These are phyloP conservation scores for Dissophora globulifera DNA, from an alignment of 192 early-diverging fungal genomes.

Conservation along the genomic window DNA sequence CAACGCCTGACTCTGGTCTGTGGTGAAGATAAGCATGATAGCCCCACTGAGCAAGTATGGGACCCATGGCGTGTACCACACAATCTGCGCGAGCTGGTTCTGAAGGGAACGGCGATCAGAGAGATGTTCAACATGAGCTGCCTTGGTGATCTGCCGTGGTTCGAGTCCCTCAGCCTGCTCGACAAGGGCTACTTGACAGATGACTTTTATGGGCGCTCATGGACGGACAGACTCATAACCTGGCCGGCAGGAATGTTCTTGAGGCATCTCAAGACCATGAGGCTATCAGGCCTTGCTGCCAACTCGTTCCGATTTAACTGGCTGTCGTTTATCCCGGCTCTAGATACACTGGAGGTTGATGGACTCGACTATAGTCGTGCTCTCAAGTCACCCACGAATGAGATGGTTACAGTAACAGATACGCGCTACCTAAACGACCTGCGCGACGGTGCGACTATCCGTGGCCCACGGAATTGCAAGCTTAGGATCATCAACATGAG, in stretches of 20 bases:
- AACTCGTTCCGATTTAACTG: constrained; percentile 9
- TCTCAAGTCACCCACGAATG: neutral
- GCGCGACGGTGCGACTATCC: too few relatives aligned
- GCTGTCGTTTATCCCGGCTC: neutral
- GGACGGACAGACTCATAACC: too few relatives aligned
- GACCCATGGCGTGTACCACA: constrained; percentile 1
- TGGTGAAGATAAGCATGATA: neutral
- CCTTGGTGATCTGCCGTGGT: neutral
- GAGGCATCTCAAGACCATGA: constrained; percentile 1
- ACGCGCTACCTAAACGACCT: neutral
- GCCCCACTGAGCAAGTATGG: neutral
- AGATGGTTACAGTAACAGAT: neutral
- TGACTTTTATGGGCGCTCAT: neutral
- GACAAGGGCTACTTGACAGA: neutral
- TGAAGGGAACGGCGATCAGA: neutral
- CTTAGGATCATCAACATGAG: neutral
- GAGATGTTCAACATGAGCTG: neutral
- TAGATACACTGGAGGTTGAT: neutral
- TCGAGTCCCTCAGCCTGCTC: constrained; percentile 7
- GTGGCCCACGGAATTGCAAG: neutral
- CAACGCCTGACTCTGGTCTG: neutral
- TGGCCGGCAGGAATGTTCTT: neutral
- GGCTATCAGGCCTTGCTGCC: neutral
- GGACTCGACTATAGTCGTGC: constrained; percentile 3
- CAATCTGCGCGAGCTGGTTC: neutral